These are phyloP conservation scores for Amaranthus palmeri DNA, from an alignment of 148 eudicot genomes.

Conservation along the genomic window DNA sequence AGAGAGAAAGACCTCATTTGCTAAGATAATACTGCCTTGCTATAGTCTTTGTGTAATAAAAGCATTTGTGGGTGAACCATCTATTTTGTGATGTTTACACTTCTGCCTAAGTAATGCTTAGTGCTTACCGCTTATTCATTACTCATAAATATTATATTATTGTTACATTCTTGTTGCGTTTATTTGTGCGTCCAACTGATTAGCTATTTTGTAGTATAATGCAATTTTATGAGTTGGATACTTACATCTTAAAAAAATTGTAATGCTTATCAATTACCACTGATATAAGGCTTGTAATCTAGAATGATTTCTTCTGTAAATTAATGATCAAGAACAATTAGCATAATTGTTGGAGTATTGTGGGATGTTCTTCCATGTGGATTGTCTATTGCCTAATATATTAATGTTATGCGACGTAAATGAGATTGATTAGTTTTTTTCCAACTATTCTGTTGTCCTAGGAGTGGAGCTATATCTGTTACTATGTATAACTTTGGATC, in stretches of 20 bases:
- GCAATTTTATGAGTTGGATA: neutral
- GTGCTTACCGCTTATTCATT: too few species aligned
- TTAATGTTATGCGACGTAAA: neutral
- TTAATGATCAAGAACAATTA: neutral
- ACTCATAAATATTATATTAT: neutral
- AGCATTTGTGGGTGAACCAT: too few species aligned
- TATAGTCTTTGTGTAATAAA: too few species aligned
- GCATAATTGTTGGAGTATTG: neutral
- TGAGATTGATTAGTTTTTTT: neutral
- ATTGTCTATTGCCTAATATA: neutral
- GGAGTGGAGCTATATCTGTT: constrained; percentile 71
- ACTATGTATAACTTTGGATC: constrained; percentile 99
- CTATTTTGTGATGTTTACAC: too few species aligned
- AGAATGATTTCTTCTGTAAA: neutral
- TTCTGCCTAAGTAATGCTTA: too few species aligned
- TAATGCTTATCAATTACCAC: neutral
- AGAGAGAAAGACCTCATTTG: too few species aligned
- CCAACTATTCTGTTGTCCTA: constrained; percentile 20
- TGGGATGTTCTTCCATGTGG: neutral
- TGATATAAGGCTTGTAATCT: neutral
- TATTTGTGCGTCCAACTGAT: neutral
- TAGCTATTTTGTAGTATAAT: too few species aligned
- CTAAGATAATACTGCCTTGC: too few species aligned
- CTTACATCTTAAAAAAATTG: neutral
- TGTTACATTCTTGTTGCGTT: neutral